Evolutionary conservation across 164 flowering plant species (phyloP).

Genomic region (Santalum album): DNA sequence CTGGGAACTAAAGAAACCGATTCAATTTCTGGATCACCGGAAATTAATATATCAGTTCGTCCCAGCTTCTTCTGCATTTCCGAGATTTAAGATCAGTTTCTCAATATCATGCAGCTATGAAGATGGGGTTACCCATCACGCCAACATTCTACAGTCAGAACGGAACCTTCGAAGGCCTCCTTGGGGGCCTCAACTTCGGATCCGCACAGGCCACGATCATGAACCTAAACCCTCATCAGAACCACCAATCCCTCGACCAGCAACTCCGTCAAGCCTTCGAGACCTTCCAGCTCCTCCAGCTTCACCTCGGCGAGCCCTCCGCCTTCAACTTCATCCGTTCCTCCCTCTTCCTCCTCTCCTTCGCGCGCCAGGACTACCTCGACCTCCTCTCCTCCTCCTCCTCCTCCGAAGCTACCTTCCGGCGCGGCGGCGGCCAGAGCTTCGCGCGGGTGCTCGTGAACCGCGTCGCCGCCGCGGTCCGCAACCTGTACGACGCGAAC

Average conservation of each 20-base stretch:
- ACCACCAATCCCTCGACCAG: slow-evolving; percentile 46
- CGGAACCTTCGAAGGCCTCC: slow-evolving; percentile 39
- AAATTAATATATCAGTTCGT: too few relatives aligned
- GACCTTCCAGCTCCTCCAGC: slow-evolving; percentile 54
- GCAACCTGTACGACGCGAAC: slow-evolving; percentile 37
- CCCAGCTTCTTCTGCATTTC: too few relatives aligned
- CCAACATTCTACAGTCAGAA: slow-evolving; percentile 50
- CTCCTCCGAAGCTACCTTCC: slow-evolving; percentile 4
- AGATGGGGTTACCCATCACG: slow-evolving; percentile 36
- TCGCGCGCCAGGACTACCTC: slow-evolving; percentile 65
- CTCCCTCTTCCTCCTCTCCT: slow-evolving; percentile 57
- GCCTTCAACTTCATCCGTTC: slow-evolving; percentile 30
- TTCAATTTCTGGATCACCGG: too few relatives aligned
- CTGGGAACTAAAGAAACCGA: too few relatives aligned
- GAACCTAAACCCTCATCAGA: slow-evolving; percentile 17
- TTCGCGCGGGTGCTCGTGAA: slow-evolving; percentile 38
- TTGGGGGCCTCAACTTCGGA: slow-evolving; percentile 57
- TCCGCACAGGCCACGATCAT: slow-evolving; percentile 58
- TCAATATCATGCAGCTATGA: slow-evolving; percentile 52
- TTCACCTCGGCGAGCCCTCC: slow-evolving; percentile 29
- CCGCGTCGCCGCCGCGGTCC: slow-evolving; percentile 31
- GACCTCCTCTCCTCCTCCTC: slow-evolving; percentile 25
- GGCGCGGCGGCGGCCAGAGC: slow-evolving; percentile 9
- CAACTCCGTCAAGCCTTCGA: slow-evolving; percentile 65
- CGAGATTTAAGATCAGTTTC: too few relatives aligned